Percentiles rank a stretch among this genome's conserved stretches.
Conservation (phyloP, 805 yeast species). For the Candida xyloterini region DNA sequence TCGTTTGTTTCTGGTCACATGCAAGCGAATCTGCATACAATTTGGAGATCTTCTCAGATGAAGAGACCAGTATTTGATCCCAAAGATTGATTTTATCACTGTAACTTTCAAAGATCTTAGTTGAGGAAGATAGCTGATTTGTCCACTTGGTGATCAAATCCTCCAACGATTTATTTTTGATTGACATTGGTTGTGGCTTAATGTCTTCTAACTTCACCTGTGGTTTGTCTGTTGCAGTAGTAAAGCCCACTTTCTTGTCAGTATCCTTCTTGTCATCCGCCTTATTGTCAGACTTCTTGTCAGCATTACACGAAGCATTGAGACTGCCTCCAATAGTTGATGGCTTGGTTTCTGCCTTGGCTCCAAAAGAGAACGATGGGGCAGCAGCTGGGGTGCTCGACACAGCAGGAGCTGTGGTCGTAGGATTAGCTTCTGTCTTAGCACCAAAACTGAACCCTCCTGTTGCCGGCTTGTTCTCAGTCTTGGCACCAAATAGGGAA, state of each 20-base stretch:
- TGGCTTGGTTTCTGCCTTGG: conserved; percentile 12
- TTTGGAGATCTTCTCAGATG: conserved; percentile 80
- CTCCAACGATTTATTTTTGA: conserved; percentile 88
- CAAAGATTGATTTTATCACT: conserved; percentile 74
- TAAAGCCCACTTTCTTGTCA: conserved; percentile 28
- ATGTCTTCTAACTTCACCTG: conserved; percentile 48
- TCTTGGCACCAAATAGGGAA: not conserved
- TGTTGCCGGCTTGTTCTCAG: not conserved
- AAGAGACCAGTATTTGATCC: conserved; percentile 80
- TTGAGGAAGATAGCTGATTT: conserved; percentile 69
- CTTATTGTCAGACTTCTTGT: conserved; percentile 14
- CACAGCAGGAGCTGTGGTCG: not conserved
- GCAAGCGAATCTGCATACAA: conserved; percentile 72
- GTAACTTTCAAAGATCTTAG: conserved; percentile 71
- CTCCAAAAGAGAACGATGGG: too few relatives aligned
- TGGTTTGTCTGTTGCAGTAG: conserved; percentile 27
- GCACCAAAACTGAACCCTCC: conserved; percentile 10
- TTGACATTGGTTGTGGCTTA: conserved; percentile 66
- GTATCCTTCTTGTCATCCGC: conserved; percentile 1
- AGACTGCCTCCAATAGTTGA: conserved; percentile 10
- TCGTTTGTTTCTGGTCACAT: conserved; percentile 81
- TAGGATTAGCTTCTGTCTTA: conserved; percentile 10
- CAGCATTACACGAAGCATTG: conserved; percentile 11
- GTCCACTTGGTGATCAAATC: conserved; percentile 95
- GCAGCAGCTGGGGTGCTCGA: too few relatives aligned